These are phyloP conservation scores for Macadamia integrifolia DNA, from an alignment of 164 flowering plant genomes.

Conservation along the genomic window DNA sequence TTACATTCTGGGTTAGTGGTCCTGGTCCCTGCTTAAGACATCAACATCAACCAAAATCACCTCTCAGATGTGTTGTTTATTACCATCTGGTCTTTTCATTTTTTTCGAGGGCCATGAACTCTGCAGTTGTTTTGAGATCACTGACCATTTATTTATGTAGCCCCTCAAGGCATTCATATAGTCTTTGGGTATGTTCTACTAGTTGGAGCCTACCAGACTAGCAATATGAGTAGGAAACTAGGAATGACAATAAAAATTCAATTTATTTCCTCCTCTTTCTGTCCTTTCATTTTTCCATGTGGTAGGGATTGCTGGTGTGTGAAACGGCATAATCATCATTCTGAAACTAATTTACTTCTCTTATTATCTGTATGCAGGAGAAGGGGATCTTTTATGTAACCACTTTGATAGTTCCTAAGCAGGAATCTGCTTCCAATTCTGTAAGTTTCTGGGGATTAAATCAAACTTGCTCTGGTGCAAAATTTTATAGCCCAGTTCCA, in stretches of 20 bases:
- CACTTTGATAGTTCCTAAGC: conserved; percentile 73
- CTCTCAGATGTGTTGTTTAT: neutral
- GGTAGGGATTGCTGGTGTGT: neutral
- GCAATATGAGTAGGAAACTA: neutral
- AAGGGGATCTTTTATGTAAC: conserved; percentile 53
- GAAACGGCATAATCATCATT: neutral
- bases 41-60: neutral
- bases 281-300: neutral
- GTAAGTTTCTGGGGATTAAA: conserved; percentile 23
- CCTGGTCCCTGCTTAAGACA: too few species aligned
- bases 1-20: neutral
- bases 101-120: neutral
- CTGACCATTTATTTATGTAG: too few species aligned
- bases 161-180: too few species aligned
- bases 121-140: too few species aligned
- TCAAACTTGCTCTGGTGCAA: conserved; percentile 1
- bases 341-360: conserved; percentile 2
- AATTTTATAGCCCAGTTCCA: conserved; percentile 3
- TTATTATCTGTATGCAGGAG: conserved; percentile 32
- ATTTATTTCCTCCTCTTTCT: neutral
- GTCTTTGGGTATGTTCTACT: too few species aligned
- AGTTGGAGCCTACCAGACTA: neutral
- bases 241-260: neutral
- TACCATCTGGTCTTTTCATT: neutral
- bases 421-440: conserved; percentile 58